A percentile compares a stretch with the other conserved stretches of the same genome.
Conservation (phyloP, 495 filamentous ascomycete genomes). For the Usnea hakonensis region DNA sequence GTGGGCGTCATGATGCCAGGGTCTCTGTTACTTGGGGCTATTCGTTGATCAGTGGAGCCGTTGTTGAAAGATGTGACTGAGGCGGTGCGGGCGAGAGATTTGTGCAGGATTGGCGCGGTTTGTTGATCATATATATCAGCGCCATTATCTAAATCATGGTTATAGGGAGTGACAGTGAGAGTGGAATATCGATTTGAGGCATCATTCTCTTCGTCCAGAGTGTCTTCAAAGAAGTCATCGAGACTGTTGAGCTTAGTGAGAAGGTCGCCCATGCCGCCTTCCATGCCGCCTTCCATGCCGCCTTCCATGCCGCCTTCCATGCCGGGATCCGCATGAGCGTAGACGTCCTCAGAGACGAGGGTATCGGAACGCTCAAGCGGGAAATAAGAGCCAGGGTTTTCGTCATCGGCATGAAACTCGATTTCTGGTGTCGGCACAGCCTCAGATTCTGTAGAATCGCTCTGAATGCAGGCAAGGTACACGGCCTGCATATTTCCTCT, state of each 20-base stretch:
- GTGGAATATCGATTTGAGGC: conserved; percentile 51
- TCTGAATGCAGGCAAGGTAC: conserved; percentile 76
- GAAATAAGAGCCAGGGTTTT: conserved; percentile 70
- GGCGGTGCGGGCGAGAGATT: conserved; percentile 63
- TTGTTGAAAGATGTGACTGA: conserved; percentile 71
- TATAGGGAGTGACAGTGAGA: conserved; percentile 53
- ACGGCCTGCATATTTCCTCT: conserved; percentile 91
- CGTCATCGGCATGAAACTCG: conserved; percentile 87
- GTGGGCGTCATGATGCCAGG: conserved; percentile 58
- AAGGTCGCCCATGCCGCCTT: conserved; percentile 72
- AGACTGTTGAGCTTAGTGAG: conserved; percentile 85
- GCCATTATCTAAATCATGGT: conserved; percentile 58
- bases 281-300: too few species aligned
- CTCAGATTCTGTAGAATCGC: conserved; percentile 49
- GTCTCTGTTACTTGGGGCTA: conserved; percentile 42
- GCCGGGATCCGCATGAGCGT: conserved; percentile 52
- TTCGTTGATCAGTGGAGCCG: conserved; percentile 68
- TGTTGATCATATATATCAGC: conserved; percentile 91
- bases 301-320: conserved; percentile 60
- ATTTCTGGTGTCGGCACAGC: conserved; percentile 74
- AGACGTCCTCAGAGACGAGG: conserved; percentile 82
- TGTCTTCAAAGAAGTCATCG: conserved; percentile 88
- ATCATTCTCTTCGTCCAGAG: conserved; percentile 38
- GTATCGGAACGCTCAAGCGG: conserved; percentile 69
- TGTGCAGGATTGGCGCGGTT: conserved; percentile 81